Evolutionary conservation across 2,329 filamentous ascomycete species (phyloP).

Genomic region (Aureobasidium lini): DNA sequence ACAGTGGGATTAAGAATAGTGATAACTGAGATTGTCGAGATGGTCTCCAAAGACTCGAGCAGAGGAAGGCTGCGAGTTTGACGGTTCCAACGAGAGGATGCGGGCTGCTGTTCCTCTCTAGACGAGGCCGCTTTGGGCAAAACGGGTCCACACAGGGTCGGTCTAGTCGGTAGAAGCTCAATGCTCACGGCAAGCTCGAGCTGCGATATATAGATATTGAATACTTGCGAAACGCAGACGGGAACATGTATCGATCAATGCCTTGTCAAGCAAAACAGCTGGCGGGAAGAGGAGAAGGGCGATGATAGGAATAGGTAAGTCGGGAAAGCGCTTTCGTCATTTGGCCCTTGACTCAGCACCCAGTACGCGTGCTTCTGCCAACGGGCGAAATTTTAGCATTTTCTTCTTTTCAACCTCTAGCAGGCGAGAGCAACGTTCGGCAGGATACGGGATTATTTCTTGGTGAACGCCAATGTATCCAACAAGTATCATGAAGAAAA

Average conservation of each 20-base stretch:
- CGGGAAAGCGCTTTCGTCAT: neutral
- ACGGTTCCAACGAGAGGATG: neutral
- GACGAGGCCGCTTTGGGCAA: constrained; percentile 4
- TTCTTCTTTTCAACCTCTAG: constrained; percentile 4
- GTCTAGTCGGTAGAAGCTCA: neutral
- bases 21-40: neutral
- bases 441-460: neutral
- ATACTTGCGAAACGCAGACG: neutral
- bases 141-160: constrained; percentile 3
- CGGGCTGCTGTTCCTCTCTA: neutral
- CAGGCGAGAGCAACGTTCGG: neutral
- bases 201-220: neutral
- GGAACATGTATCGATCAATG: neutral
- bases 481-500: constrained; percentile 8
- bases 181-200: neutral
- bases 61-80: neutral
- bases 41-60: neutral
- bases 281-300: neutral
- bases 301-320: neutral
- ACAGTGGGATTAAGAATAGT: neutral
- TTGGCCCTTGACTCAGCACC: neutral
- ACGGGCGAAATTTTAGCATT: constrained; percentile 10
- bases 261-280: neutral
- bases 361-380: neutral
- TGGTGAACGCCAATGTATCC: neutral